These are phyloP conservation scores for Canariomyces notabilis DNA, from an alignment of 2,329 filamentous ascomycete genomes.

Conservation along the genomic window DNA sequence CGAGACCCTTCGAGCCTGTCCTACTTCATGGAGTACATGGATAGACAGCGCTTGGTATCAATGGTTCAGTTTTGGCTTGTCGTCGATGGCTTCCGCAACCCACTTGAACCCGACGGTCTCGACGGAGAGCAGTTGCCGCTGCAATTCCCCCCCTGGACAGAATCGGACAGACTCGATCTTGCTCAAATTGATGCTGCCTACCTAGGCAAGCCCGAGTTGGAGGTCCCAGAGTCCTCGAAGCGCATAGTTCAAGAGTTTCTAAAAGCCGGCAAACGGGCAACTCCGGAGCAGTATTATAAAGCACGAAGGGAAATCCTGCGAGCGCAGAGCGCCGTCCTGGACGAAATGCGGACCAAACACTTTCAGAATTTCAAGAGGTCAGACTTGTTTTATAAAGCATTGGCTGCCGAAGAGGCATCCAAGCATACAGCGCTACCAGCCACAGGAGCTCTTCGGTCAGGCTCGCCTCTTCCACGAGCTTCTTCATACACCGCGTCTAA, in stretches of 20 bases:
- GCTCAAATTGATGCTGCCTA: conserved; percentile 91
- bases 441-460: conserved; percentile 27
- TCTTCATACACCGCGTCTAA: conserved; percentile 39
- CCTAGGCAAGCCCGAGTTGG: conserved; percentile 73
- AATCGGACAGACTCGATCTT: conserved; percentile 80
- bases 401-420: conserved; percentile 76
- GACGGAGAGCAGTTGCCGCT: conserved; percentile 62
- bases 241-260: conserved; percentile 72
- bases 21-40: conserved; percentile 99
- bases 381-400: conserved; percentile 92
- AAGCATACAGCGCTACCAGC: conserved; percentile 26
- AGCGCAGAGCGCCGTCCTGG: conserved; percentile 76
- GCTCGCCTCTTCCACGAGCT: conserved; percentile 26
- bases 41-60: conserved; percentile 78
- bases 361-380: conserved; percentile 87
- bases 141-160: conserved; percentile 65
- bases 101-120: conserved; percentile 73
- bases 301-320: conserved; percentile 77
- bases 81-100: conserved; percentile 92
- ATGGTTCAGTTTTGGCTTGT: conserved; percentile 98
- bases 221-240: conserved; percentile 65
- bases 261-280: conserved; percentile 68
- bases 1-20: conserved; percentile 86
- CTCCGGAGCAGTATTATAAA: conserved; percentile 73
- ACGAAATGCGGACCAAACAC: conserved; percentile 75